Base-by-base conservation (phyloP, 31 red algal genomes). In the Porphyra umbilicalis region DNA sequence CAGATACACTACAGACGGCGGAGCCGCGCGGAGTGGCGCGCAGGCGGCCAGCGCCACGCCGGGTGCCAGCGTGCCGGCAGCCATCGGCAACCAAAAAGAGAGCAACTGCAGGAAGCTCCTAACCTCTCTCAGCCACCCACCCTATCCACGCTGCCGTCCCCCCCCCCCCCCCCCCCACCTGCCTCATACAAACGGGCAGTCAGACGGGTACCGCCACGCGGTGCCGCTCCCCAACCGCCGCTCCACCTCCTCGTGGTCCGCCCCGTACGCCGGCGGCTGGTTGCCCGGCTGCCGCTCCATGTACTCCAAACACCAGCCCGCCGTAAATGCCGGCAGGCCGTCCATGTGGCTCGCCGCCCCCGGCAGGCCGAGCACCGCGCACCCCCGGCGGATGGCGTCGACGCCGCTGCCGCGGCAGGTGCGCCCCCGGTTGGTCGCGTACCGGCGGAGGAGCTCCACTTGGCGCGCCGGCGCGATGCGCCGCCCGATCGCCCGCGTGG, bases 141-240 rank as follows among this genome's bases (percentile, higher is more conserved):
- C n/a, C n/a, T n/a, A n/a, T n/a, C n/a, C n/a, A n/a, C n/a, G n/a
- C n/a, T n/a, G n/a, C n/a, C n/a, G n/a, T n/a, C n/a, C n/a, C n/a
- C n/a, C n/a, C n/a, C n/a, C n/a, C n/a, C n/a, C n/a, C n/a, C n/a
- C n/a, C n/a, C n/a, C n/a, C n/a, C n/a, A n/a, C n/a, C n/a, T n/a
- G n/a, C n/a, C n/a, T n/a, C n/a, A n/a, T n/a, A n/a, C n/a, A n/a
- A n/a, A n/a, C n/a, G n/a, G n/a, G n/a, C n/a, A n/a, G n/a, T n/a
- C n/a, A n/a, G n/a, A n/a, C n/a, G 88, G 88, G 38, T 80, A 90
- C 39, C 88, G 38, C 82, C 88, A 90, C 40, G 82, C 88, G 77
- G 76, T 90, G 77, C 76, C 77, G 35, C 82, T 85, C 9, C 88
- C 88, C 10, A 80, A 46, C 25, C 35, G 75, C 4, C 31, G 75